Base-by-base conservation (phyloP, 2,329 filamentous ascomycete genomes). In the Hypoxylon sp. region DNA sequence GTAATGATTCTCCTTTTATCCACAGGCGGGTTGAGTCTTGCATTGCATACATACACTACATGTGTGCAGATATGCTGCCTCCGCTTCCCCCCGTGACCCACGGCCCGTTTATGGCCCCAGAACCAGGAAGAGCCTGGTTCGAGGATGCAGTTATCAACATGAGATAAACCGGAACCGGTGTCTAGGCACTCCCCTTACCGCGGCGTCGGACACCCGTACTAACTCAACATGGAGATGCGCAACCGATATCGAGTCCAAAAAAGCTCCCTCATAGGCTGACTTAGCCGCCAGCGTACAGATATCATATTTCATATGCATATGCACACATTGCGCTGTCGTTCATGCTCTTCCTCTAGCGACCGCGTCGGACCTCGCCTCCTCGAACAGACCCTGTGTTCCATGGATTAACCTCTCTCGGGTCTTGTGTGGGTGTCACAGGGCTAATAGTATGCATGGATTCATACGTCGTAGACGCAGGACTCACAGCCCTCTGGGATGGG, bases 251-350 rank as follows among this genome's bases (percentile, higher is more conserved):
- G 12, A 33, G 33, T 45, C 30, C 49, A n/a, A 42, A 38, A 48
- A n/a, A 16, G 46, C 38, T 49, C 44, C 24, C 53, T 46, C 55
- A 61, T 61, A 49, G 36, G 51, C 12, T 36, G 28, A 22, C 18
- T 48, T 45, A 18, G 51, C 45, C 36, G 38, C 53, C 53, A 44
- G 44, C 44, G 40, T 64, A 55, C 46, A 61, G 52, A 59, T 42
- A 24, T 30, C 14, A 38, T 59, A 42, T 6, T 55, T 54, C 32
- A 18, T 45, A 22, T 40, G 57, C 40, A 55, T 48, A 22, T 40
- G 57, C 40, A 55, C 42, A 56, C 28, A 60, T 54, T 20, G 40
- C 55, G n/a, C 36, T 22, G 50, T 24, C 16, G n/a, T 42, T 49
- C 36, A 30, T 48, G 14, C 53, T 33, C n/a, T 9, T 26, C 49